phyloP scores from a whole-genome alignment of 2,329 filamentous ascomycete species.

The Aspergillus sp. region DNA sequence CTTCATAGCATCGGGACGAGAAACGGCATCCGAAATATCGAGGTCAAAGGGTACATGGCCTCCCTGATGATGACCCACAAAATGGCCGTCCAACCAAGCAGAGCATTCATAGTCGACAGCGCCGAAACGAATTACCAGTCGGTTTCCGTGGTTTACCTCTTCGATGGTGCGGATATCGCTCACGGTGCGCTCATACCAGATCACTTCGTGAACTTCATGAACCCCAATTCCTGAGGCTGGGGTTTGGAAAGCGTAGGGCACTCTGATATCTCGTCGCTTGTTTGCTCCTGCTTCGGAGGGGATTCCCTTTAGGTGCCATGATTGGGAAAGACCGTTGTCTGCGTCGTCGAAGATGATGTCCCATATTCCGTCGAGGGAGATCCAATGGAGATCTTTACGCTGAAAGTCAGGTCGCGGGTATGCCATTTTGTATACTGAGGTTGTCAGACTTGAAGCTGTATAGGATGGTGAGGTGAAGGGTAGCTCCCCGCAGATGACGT shows the following conservation, averaged over 20 bases:
- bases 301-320: constrained; percentile 50
- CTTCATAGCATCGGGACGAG: background rate
- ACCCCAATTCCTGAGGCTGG: constrained; percentile 58
- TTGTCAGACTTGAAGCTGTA: no score
- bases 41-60: constrained; percentile 58
- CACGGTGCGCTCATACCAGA: constrained; percentile 58
- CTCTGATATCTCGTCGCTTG: constrained; percentile 49
- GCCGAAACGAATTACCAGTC: constrained; percentile 41
- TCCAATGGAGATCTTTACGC: constrained; percentile 51
- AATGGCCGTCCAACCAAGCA: constrained; percentile 51
- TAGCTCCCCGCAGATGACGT: no score
- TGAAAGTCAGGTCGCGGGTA: constrained; percentile 63
- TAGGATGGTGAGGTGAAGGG: no score
- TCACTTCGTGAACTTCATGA: constrained; percentile 56
- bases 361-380: constrained; percentile 58
- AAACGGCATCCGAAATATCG: constrained; percentile 45
- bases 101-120: constrained; percentile 47
- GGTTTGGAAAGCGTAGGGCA: constrained; percentile 61
- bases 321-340: constrained; percentile 48
- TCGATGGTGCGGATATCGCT: constrained; percentile 43
- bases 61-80: constrained; percentile 49
- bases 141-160: constrained; percentile 36
- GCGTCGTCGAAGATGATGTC: constrained; percentile 60
- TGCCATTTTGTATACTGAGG: background rate
- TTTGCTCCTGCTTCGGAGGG: constrained; percentile 32